Conservation (phyloP, 805 yeast genomes). For the Wickerhamomyces chambardii region DNA sequence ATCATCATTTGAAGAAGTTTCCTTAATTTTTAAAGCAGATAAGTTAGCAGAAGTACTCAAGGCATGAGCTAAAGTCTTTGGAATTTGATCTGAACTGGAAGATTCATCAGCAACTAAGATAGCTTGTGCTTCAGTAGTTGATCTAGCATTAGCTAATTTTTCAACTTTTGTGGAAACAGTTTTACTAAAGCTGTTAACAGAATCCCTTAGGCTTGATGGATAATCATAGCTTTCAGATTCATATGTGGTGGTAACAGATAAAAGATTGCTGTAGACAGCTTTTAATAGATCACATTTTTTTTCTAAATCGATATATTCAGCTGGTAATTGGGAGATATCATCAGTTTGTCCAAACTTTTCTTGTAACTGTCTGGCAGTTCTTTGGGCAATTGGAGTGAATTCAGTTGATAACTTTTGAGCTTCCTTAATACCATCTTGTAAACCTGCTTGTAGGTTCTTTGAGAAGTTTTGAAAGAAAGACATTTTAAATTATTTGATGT, state of each 20-base stretch:
- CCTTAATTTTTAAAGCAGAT: constrained; percentile 20
- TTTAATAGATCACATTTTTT: constrained; percentile 65
- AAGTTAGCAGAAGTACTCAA: constrained; percentile 65
- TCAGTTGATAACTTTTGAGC: constrained; percentile 39
- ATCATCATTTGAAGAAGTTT: constrained; percentile 22
- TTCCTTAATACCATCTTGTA: constrained; percentile 24
- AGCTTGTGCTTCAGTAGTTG: constrained; percentile 78
- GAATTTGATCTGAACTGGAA: constrained; percentile 42
- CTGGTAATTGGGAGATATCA: constrained; percentile 79
- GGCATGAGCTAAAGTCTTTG: constrained; percentile 80
- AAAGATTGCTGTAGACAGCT: constrained; percentile 49
- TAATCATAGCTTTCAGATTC: constrained; percentile 79
- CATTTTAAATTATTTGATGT: constrained; percentile 5
- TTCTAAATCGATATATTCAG: constrained; percentile 72
- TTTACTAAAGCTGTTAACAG: constrained; percentile 66
- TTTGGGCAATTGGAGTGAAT: constrained; percentile 69
- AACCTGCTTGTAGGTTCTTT: constrained; percentile 16
- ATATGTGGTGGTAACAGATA: constrained; percentile 45
- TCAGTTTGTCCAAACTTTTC: constrained; percentile 74
- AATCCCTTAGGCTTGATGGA: constrained; percentile 65
- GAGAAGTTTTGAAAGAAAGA: constrained; percentile 22
- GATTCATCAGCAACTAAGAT: constrained; percentile 38
- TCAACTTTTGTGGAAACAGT: constrained; percentile 54
- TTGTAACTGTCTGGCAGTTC: constrained; percentile 72
- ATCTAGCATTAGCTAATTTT: constrained; percentile 61